Conservation (phyloP, 2,329 filamentous ascomycete species). For the Diaporthe longicolla region DNA sequence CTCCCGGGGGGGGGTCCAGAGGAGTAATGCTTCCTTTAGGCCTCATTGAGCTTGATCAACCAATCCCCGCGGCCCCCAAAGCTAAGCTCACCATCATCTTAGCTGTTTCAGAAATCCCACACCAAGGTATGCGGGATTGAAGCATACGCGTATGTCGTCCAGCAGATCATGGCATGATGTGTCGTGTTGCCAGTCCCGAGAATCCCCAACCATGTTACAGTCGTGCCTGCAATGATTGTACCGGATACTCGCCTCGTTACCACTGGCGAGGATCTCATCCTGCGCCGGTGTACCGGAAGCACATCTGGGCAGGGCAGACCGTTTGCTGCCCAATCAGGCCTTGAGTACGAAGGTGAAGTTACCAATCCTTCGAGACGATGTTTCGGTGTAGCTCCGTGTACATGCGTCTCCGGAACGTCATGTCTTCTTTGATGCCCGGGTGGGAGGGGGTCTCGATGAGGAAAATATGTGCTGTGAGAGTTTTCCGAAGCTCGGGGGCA, state of each 20-base stretch:
- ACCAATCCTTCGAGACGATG: neutral
- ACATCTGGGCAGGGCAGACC: neutral
- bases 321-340: neutral
- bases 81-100: neutral
- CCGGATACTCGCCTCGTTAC: neutral
- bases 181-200: neutral
- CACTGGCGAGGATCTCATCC: neutral
- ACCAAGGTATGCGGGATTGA: neutral
- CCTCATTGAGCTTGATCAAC: neutral
- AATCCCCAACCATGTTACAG: neutral
- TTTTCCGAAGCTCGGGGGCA: too few species aligned
- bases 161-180: neutral
- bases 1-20: neutral
- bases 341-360: neutral
- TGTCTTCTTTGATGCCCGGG: too few species aligned
- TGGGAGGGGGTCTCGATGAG: neutral
- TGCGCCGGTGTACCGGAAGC: too few species aligned
- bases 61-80: neutral
- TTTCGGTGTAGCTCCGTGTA: neutral
- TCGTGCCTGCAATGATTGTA: conserved; percentile 5
- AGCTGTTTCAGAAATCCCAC: neutral
- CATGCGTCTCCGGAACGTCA: neutral
- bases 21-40: neutral
- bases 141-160: neutral
- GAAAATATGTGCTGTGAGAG: neutral